phyloP scores from a whole-genome alignment of 805 yeast genomes.

The Pichia phayaonensis region DNA sequence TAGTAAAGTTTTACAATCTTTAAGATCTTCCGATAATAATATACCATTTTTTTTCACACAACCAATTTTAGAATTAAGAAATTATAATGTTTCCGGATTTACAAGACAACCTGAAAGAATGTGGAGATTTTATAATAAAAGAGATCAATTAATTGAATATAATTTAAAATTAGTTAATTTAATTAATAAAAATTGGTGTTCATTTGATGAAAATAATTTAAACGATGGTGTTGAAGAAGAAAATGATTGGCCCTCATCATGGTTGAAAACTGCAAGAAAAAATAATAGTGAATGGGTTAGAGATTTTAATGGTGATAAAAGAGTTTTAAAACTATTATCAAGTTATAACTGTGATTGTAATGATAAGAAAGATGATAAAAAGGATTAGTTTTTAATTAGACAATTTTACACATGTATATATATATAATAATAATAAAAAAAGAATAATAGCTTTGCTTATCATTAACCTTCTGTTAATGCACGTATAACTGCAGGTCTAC shows the following conservation, averaged over 20 bases:
- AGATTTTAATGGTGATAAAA: slow-evolving; percentile 60
- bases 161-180: slow-evolving; percentile 21
- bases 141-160: slow-evolving; percentile 38
- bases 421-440: neutral
- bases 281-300: slow-evolving; percentile 84
- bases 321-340: slow-evolving; percentile 48
- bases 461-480: slow-evolving; percentile 42
- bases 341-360: slow-evolving; percentile 31
- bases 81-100: slow-evolving; percentile 77
- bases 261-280: slow-evolving; percentile 73
- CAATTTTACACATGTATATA: neutral
- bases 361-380: slow-evolving; percentile 7
- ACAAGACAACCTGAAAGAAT: slow-evolving; percentile 66
- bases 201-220: slow-evolving; percentile 40
- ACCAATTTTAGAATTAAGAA: slow-evolving; percentile 69
- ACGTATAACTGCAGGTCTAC: slow-evolving; percentile 83
- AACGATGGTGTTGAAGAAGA: slow-evolving; percentile 55
- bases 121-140: slow-evolving; percentile 67
- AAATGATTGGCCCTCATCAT: slow-evolving; percentile 75
- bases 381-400: slow-evolving; percentile 2
- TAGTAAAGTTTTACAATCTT: slow-evolving; percentile 17
- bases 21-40: slow-evolving; percentile 26
- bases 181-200: slow-evolving; percentile 41
- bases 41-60: slow-evolving; percentile 63
- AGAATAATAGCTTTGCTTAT: too few relatives aligned